These are phyloP conservation scores for Beauveria caledonica DNA, from an alignment of 2,329 filamentous ascomycete species.

Conservation along the genomic window DNA sequence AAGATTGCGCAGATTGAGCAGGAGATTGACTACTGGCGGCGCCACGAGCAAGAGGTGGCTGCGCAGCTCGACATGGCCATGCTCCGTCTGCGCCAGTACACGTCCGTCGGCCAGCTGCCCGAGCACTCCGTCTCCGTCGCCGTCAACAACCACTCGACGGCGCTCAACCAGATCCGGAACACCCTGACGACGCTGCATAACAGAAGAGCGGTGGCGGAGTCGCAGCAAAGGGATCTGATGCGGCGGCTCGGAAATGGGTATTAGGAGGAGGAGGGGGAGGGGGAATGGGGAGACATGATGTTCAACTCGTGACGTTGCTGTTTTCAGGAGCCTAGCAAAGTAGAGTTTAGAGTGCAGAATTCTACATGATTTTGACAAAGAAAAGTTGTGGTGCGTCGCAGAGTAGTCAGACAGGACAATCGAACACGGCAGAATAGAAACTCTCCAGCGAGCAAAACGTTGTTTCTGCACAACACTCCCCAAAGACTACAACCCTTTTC, in stretches of 20 bases:
- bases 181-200: neutral
- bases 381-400: too few relatives aligned
- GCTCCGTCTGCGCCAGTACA: neutral
- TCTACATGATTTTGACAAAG: too few relatives aligned
- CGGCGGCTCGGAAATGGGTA: neutral
- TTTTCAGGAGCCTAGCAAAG: too few relatives aligned
- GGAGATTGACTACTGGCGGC: neutral
- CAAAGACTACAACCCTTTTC: too few relatives aligned
- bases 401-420: too few relatives aligned
- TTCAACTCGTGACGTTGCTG: too few relatives aligned
- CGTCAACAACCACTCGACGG: slow-evolving; percentile 1
- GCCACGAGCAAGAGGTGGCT: neutral
- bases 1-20: neutral
- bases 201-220: neutral
- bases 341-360: too few relatives aligned
- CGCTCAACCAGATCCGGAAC: neutral
- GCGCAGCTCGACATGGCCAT: neutral
- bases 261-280: neutral
- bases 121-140: neutral
- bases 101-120: neutral
- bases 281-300: too few relatives aligned
- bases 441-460: too few relatives aligned
- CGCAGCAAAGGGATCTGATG: neutral
- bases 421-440: too few relatives aligned
- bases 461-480: too few relatives aligned